phyloP scores from a whole-genome alignment of 2,329 filamentous ascomycete species.

The Harringtonia lauricola region DNA sequence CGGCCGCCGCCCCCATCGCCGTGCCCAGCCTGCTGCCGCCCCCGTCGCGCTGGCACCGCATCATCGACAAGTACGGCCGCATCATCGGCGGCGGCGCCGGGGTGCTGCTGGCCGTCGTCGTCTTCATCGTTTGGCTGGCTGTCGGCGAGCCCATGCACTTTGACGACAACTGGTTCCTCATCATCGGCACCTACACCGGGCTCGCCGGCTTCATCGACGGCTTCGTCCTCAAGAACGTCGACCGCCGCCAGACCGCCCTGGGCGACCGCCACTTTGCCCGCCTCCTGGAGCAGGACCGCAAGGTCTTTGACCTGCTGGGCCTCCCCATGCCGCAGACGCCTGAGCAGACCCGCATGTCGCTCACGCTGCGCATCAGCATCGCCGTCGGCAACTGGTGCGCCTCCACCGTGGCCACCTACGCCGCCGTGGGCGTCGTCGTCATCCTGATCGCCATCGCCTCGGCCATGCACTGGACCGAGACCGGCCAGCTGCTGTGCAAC shows the following conservation, averaged over 20 bases:
- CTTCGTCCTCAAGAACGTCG: constrained; percentile 33
- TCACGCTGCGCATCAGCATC: constrained; percentile 11
- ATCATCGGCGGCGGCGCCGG: constrained; percentile 29
- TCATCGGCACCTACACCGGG: constrained; percentile 34
- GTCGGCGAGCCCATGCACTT: constrained; percentile 26
- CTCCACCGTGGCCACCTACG: constrained; percentile 9
- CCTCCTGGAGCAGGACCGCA: constrained; percentile 9
- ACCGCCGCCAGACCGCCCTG: constrained; percentile 14
- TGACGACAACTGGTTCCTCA: constrained; percentile 31
- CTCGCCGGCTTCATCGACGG: constrained; percentile 30
- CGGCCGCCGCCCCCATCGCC: constrained; percentile 18
- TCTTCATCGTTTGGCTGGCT: constrained; percentile 24
- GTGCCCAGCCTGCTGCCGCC: constrained; percentile 20
- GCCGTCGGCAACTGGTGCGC: constrained; percentile 10
- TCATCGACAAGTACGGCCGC: constrained; percentile 28
- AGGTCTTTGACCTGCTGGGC: constrained; percentile 6
- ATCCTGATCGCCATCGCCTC: constrained; percentile 5
- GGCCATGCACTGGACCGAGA: constrained; percentile 15
- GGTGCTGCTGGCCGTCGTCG: constrained; percentile 23
- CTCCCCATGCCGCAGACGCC: neutral
- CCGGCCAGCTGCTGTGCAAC: constrained; percentile 18
- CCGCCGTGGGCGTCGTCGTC: constrained; percentile 7
- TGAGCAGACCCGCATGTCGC: constrained; percentile 1
- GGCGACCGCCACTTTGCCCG: constrained; percentile 11
- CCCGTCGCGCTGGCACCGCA: constrained; percentile 19